These are phyloP conservation scores for Xylariaceae sp. DNA, from an alignment of 2,329 filamentous ascomycete species.

Conservation along the genomic window DNA sequence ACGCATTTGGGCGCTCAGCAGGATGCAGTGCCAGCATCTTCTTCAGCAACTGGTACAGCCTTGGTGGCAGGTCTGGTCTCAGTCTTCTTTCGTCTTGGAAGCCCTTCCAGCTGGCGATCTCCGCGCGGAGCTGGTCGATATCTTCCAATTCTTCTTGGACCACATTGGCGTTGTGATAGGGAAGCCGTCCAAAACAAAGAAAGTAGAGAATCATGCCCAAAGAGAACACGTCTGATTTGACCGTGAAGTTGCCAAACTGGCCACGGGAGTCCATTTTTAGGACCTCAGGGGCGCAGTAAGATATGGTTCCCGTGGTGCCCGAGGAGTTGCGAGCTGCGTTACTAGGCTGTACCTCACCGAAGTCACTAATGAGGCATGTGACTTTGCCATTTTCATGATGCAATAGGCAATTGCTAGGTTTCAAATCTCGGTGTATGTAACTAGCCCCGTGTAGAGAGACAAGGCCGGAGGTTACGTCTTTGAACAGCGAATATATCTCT, in stretches of 20 bases:
- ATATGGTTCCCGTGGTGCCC: constrained; percentile 91
- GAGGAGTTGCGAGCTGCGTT: constrained; percentile 81
- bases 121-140: constrained; percentile 74
- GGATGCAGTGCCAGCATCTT: constrained; percentile 76
- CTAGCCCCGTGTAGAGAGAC: constrained; percentile 85
- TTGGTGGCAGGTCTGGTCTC: constrained; percentile 77
- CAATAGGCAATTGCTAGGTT: constrained; percentile 91
- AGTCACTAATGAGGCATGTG: constrained; percentile 89
- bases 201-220: constrained; percentile 98
- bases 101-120: constrained; percentile 84
- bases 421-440: constrained; percentile 94
- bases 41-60: constrained; percentile 81
- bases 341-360: constrained; percentile 90
- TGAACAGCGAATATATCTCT: constrained; percentile 95
- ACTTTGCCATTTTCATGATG: constrained; percentile 70
- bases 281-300: constrained; percentile 95
- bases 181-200: constrained; percentile 87
- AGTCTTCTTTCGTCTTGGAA: constrained; percentile 74
- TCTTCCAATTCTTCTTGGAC: constrained; percentile 91
- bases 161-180: constrained; percentile 78
- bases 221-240: constrained; percentile 97
- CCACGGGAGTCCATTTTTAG: constrained; percentile 66
- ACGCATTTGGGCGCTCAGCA: constrained; percentile 72
- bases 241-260: constrained; percentile 85
- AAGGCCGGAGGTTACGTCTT: constrained; percentile 87